These are phyloP conservation scores for Lophiotrema nucula DNA, from an alignment of 495 filamentous ascomycete genomes.

Conservation along the genomic window DNA sequence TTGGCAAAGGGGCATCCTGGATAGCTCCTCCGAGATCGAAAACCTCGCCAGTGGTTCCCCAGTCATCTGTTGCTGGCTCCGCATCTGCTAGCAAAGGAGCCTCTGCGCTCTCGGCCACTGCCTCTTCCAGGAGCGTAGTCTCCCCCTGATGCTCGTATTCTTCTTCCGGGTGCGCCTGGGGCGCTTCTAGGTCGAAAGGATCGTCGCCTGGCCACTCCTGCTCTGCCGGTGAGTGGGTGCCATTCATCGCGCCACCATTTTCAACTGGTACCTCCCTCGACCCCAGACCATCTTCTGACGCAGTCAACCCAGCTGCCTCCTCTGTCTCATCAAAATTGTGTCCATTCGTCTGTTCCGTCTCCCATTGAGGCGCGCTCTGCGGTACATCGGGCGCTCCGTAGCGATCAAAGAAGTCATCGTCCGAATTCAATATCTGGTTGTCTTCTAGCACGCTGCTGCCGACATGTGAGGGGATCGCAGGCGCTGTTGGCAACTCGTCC, in stretches of 20 bases:
- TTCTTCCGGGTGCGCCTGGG: conserved; percentile 17
- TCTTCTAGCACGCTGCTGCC: conserved; percentile 10
- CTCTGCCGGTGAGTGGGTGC: not conserved
- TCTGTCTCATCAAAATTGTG: not conserved
- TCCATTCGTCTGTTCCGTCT: conserved; percentile 1
- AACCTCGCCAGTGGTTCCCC: conserved; percentile 27
- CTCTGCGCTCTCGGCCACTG: conserved; percentile 24
- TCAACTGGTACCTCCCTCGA: too few species aligned
- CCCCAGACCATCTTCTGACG: too few species aligned
- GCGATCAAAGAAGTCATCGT: conserved; percentile 43
- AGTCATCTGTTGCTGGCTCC: conserved; percentile 22
- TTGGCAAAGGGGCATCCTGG: conserved; percentile 24
- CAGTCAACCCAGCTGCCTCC: too few species aligned
- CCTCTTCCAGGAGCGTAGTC: conserved; percentile 32
- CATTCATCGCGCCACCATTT: not conserved
- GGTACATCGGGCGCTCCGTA: conserved; percentile 4
- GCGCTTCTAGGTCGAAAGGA: not conserved
- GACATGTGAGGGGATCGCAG: conserved; percentile 7
- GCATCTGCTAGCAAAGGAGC: conserved; percentile 19
- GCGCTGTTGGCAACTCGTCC: not conserved
- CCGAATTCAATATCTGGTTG: conserved; percentile 16
- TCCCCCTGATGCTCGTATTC: conserved; percentile 35
- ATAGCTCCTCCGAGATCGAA: conserved; percentile 31
- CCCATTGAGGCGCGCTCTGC: not conserved
- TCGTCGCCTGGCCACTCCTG: not conserved